Evolutionary conservation across 108 stramenopile genomes (phyloP).

Genomic region (Pinguiococcus pyrenoidosus): DNA sequence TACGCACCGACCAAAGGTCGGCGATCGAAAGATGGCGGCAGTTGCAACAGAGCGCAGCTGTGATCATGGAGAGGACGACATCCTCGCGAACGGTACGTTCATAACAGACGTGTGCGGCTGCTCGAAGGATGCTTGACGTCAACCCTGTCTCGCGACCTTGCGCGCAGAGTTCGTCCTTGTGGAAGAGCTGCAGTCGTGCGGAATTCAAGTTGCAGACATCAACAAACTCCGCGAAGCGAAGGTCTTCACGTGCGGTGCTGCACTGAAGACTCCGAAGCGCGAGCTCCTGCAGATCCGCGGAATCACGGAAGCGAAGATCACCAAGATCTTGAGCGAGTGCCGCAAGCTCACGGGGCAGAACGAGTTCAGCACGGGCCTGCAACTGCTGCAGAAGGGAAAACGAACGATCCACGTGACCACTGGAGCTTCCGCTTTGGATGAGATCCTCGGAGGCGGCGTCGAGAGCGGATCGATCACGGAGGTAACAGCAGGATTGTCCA

Average conservation of each 20-base stretch:
- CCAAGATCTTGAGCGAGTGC: constrained; percentile 31
- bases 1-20: no score
- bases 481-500: no score
- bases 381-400: constrained; percentile 4
- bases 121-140: no score
- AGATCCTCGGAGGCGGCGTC: constrained; percentile 42
- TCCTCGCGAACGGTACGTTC: no score
- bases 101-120: no score
- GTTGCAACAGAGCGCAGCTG: no score
- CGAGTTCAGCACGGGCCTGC: not conserved
- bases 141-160: no score
- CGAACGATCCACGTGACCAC: constrained; percentile 31
- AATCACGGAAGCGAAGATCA: constrained; percentile 39
- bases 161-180: no score
- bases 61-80: no score
- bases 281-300: constrained; percentile 31
- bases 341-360: constrained; percentile 21
- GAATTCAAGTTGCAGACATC: constrained; percentile 10
- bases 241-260: not conserved
- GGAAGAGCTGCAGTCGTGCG: constrained; percentile 6
- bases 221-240: constrained; percentile 3
- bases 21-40: no score
- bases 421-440: constrained; percentile 33
- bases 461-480: constrained; percentile 45
- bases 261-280: not conserved